phyloP scores from a whole-genome alignment of 495 filamentous ascomycete genomes.

The Lophiostoma macrostomum region DNA sequence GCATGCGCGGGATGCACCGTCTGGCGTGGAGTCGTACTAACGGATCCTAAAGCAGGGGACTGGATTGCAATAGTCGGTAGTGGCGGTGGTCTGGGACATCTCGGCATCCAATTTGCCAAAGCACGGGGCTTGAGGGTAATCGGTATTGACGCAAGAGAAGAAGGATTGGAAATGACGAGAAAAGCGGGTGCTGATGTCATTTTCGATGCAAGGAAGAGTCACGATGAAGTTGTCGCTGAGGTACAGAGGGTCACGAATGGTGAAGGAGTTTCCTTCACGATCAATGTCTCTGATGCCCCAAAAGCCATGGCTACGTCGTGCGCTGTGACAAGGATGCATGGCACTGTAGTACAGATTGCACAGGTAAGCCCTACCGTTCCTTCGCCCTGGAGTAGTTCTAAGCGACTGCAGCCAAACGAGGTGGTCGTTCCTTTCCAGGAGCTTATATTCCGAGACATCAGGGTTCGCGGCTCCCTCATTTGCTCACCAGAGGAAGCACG shows the following conservation, averaged over 20 bases:
- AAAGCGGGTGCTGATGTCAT: conserved; percentile 50
- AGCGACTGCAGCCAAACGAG: conserved; percentile 45
- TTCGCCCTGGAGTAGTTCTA: no score
- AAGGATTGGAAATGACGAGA: conserved; percentile 47
- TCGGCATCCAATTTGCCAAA: conserved; percentile 55
- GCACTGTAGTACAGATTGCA: conserved; percentile 54
- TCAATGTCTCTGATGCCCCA: conserved; percentile 47
- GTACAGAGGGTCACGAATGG: conserved; percentile 50
- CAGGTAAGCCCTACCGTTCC: conserved; percentile 47
- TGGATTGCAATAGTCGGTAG: conserved; percentile 53
- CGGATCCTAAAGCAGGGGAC: conserved; percentile 47
- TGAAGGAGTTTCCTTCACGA: conserved; percentile 46
- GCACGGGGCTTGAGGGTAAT: conserved; percentile 51
- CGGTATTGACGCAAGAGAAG: conserved; percentile 56
- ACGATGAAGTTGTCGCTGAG: conserved; percentile 45
- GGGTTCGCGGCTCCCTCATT: conserved; percentile 49
- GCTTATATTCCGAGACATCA: conserved; percentile 54
- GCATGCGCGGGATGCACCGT: conserved; percentile 58
- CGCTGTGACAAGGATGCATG: conserved; percentile 55
- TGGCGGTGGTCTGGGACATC: conserved; percentile 59
- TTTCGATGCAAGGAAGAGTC: conserved; percentile 50
- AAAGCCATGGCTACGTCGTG: conserved; percentile 48
- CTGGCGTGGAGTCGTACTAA: conserved; percentile 49
- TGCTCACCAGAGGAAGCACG: conserved; percentile 47
- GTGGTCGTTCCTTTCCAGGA: conserved; percentile 53